These are phyloP conservation scores for Nemania sp. DNA, from an alignment of 2,329 filamentous ascomycete genomes.

Conservation along the genomic window DNA sequence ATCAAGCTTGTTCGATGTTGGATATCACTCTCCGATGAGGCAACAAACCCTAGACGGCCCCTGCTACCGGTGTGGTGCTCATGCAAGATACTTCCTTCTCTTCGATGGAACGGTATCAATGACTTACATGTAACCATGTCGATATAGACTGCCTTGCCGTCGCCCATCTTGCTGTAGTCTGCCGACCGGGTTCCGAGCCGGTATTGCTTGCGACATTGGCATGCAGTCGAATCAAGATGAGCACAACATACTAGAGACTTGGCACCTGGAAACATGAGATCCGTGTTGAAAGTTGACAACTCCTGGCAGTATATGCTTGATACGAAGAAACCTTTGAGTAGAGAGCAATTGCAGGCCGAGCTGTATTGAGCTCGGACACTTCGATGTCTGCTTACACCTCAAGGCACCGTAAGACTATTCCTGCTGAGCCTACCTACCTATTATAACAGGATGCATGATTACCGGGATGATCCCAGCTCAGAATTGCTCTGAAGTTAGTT, in stretches of 20 bases:
- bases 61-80: neutral
- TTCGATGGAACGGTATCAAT: neutral
- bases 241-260: neutral
- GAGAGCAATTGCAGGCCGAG: too few relatives aligned
- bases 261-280: neutral
- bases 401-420: too few relatives aligned
- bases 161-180: constrained; percentile 16
- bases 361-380: too few relatives aligned
- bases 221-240: neutral
- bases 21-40: neutral
- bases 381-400: too few relatives aligned
- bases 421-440: too few relatives aligned
- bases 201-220: neutral
- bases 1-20: neutral
- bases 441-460: too few relatives aligned
- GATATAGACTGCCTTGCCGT: constrained; percentile 4
- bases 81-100: neutral
- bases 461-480: too few relatives aligned
- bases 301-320: neutral
- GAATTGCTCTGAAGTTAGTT: too few relatives aligned
- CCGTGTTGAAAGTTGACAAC: neutral
- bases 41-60: neutral
- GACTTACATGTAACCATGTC: neutral
- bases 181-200: constrained; percentile 19
- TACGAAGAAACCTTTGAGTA: too few relatives aligned